Evolutionary conservation across 2,329 filamentous ascomycete genomes (phyloP), one percentile per base, ranked within the genome.

Genomic region (Pseudogymnoascus sp.): DNA sequence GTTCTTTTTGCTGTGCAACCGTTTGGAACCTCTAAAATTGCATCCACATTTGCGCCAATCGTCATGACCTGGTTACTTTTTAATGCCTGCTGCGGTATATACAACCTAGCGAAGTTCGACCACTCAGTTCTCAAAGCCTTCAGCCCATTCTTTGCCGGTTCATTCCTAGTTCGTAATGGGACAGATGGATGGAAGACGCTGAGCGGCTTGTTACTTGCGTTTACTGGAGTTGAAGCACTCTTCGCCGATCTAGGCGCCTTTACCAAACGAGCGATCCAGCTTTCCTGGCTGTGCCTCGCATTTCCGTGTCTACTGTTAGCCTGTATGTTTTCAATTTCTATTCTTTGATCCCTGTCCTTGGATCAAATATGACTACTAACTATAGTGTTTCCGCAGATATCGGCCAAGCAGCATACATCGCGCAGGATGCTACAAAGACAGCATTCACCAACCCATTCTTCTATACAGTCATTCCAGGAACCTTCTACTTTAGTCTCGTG

Each of bases 221-320:
- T 92, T 68, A 92, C 89, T 1, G 88, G 86, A 15, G 87, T 89
- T n/a, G 89, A 92, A 71, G 87, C 88, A 1, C 77, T 92, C 0
- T 92, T 91, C 69, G 88, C 89, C 3, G 88, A 92, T 68, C 77
- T 92, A 5, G 89, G 88, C 35, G 89, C 89, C 21, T 92, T 92
- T 72, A 83, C 82, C 72, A 80, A 82, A 67, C 77, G 81, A 42
- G 87, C 89, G 0, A 85, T 92, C 60, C 88, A 90, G 70, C 77
- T 92, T 13, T 87, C 82, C 45, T 92, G 89, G 89, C 75, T 91
- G 3, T 77, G 79, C 60, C 85, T 85, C 66, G 81, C 82, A 2
- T 89, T 85, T 64, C 89, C 89, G 0, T 90, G 87, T 68, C 77
- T 87, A 15, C 66, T 80, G 13, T 45, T 79, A 9, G 75, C 74